phyloP scores from a whole-genome alignment of 2,329 filamentous ascomycete species.

The Westerdykella aurantiaca region DNA sequence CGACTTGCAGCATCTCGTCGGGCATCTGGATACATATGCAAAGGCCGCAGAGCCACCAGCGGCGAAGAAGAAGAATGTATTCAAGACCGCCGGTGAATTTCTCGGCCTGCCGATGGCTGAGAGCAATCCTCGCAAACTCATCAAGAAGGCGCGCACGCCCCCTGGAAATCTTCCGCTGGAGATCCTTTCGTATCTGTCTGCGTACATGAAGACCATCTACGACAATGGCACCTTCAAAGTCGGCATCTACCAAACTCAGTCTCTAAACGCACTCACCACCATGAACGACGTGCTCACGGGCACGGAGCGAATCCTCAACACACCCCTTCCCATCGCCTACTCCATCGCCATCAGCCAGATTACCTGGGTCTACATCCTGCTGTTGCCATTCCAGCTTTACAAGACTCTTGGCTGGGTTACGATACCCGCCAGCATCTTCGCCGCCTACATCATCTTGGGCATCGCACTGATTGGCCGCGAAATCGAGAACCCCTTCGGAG shows the following conservation, averaged over 20 bases:
- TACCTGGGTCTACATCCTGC: constrained; percentile 75
- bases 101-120: constrained; percentile 71
- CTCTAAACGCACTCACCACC: constrained; percentile 18
- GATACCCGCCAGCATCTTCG: constrained; percentile 64
- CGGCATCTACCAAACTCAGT: constrained; percentile 55
- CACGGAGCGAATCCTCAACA: constrained; percentile 73
- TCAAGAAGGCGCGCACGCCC: constrained; percentile 67
- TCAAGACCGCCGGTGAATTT: constrained; percentile 64
- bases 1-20: constrained; percentile 64
- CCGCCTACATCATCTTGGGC: constrained; percentile 73
- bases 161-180: constrained; percentile 80
- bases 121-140: constrained; percentile 69
- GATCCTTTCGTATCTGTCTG: constrained; percentile 65
- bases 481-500: constrained; percentile 75
- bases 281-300: constrained; percentile 68
- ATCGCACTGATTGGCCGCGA: constrained; percentile 67
- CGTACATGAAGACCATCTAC: constrained; percentile 60
- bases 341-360: constrained; percentile 80
- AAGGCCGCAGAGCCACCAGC: constrained; percentile 48
- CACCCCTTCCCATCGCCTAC: constrained; percentile 76
- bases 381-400: constrained; percentile 76
- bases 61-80: constrained; percentile 22
- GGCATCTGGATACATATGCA: constrained; percentile 71
- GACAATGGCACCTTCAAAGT: constrained; percentile 51
- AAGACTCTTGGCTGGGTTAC: constrained; percentile 62